Evolutionary conservation across 257 asterid genomes (phyloP), one percentile per base, ranked within the genome.

Genomic region (Ajuga chamaepitys): DNA sequence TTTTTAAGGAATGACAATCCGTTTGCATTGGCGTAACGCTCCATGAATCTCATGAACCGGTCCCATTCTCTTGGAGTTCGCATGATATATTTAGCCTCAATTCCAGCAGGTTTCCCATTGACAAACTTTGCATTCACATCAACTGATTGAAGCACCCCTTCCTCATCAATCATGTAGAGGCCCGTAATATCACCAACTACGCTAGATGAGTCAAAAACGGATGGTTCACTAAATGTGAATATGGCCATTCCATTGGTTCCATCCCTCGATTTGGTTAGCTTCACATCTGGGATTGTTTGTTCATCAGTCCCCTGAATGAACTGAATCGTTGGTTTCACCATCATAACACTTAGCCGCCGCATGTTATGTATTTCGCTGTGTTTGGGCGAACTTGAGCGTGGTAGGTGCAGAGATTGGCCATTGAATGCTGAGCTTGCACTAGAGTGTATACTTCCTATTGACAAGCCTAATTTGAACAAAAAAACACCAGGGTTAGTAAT

Each of bases 41-140:
- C 95, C 96, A 89, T 93, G 58, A 93, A 93, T 72, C 99, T 89
- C 99, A 89, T 89, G 85, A 90, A 93, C 82, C 99, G 72, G 74
- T 90, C 99, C 97, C 97, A 93, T 7, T 89, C 96, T 30, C 85
- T 61, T 10, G 96, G 86, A 35, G 89, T 74, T 20, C 97, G 78
- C 96, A 87, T 89, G 45, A 86, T 38, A 63, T 89, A 89, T 71
- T 93, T 93, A 25, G 97, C 99, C 78, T 93, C 97, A 12, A 89
- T 81, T 9, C 94, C 95, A 21, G 97, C 96, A 61, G 97, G 97
- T 75, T 88, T 94, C 34, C 99, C 99, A 10, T 94, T 89, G 50
- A 93, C 84, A 62, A 83, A 93, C 79, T 74, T 88, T 44, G 97
- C 99, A 58, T 64, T 93, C 40, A 93, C 97, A 74, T 86, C 96